Percentiles rank a stretch among this genome's conserved stretches.
phyloP scores from a whole-genome alignment of 2,329 filamentous ascomycete genomes.

The Plectosphaerella plurivora region DNA sequence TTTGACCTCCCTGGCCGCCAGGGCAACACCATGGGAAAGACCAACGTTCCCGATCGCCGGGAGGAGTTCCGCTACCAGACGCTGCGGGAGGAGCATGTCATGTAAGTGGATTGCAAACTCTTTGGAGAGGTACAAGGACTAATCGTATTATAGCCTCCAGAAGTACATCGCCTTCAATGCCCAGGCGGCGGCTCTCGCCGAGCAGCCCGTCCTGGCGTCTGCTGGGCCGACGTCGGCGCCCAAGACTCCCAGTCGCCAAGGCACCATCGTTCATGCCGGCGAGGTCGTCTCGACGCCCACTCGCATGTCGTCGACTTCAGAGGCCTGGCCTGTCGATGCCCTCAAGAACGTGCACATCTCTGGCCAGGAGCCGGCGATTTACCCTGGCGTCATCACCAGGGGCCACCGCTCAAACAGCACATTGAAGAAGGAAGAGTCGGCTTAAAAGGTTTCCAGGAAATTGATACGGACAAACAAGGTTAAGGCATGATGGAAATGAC shows the following conservation, averaged over 20 bases:
- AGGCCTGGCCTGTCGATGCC: conserved; percentile 29
- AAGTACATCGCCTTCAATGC: conserved; percentile 6
- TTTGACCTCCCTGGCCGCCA: conserved; percentile 73
- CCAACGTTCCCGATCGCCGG: conserved; percentile 89
- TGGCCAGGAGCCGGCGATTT: conserved; percentile 63
- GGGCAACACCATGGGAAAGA: conserved; percentile 92
- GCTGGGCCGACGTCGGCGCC: background rate
- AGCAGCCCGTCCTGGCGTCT: background rate
- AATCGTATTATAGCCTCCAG: conserved; percentile 4
- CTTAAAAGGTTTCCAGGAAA: background rate
- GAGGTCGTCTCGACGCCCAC: background rate
- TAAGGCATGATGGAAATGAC: no score
- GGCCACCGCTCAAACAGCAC: conserved; percentile 40
- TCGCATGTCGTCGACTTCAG: background rate
- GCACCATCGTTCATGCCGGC: background rate
- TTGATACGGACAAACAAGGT: no score
- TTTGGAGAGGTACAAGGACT: background rate
- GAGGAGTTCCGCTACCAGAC: conserved; percentile 89
- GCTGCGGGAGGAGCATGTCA: conserved; percentile 72
- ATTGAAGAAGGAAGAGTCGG: background rate
- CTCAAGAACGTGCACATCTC: conserved; percentile 43
- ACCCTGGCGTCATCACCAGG: conserved; percentile 63
- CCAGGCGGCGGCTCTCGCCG: background rate
- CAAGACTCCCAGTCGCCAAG: background rate
- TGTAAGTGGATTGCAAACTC: conserved; percentile 51